phyloP scores from a whole-genome alignment of 306 rosid genomes.

The Trifolium repens region DNA sequence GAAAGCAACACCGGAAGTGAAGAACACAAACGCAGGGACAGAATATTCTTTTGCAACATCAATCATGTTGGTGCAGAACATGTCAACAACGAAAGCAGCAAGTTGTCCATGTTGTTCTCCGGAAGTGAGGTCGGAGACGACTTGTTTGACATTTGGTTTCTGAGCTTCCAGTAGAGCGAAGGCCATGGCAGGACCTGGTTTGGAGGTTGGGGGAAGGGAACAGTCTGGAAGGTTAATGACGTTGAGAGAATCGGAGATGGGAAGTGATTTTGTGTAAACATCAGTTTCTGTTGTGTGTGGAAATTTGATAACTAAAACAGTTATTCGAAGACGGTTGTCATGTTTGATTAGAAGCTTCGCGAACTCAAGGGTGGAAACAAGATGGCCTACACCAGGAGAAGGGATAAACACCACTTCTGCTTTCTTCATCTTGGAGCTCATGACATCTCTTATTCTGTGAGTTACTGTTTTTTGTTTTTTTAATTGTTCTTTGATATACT shows the following conservation, averaged over 20 bases:
- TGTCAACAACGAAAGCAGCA: constrained; percentile 62
- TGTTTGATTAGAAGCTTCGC: not conserved
- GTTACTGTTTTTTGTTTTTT: not conserved
- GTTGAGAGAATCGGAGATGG: not conserved
- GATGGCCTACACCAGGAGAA: not conserved
- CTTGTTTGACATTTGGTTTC: constrained; percentile 37
- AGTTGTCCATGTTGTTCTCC: constrained; percentile 11
- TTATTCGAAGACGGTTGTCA: not conserved
- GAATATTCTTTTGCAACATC: constrained; percentile 56
- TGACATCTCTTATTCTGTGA: not conserved
- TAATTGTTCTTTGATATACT: not conserved
- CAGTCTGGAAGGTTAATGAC: constrained; percentile 8
- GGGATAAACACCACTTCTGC: constrained; percentile 9
- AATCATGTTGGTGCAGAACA: constrained; percentile 56
- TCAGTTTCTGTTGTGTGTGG: not conserved
- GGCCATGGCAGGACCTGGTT: not conserved
- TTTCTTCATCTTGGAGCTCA: constrained; percentile 1
- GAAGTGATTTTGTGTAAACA: not conserved
- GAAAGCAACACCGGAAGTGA: constrained; percentile 44
- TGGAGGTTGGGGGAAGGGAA: not conserved
- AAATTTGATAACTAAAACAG: not conserved
- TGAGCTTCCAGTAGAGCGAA: constrained; percentile 27
- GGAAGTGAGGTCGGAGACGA: constrained; percentile 1
- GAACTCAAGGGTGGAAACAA: not conserved
- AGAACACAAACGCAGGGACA: constrained; percentile 54